Conservation (phyloP, 2,329 filamentous ascomycete species). For the Alternaria incomplexa region DNA sequence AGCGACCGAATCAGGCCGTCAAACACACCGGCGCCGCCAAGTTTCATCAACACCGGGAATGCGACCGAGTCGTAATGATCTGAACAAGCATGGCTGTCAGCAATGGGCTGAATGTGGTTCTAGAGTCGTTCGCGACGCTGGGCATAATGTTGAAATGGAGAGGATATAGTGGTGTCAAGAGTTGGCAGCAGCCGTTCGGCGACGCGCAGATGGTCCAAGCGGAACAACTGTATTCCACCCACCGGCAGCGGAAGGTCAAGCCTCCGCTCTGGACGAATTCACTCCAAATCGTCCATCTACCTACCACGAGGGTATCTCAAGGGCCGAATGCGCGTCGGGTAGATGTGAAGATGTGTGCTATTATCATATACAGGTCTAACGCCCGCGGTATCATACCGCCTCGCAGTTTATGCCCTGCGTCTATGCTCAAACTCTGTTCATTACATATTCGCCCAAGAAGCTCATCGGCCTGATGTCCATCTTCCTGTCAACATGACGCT, state of each 20-base stretch:
- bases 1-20: slow-evolving; percentile 11
- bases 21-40: slow-evolving; percentile 16
- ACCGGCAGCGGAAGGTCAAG: background rate
- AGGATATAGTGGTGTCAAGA: background rate
- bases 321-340: background rate
- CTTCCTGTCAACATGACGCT: background rate
- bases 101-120: background rate
- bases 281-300: background rate
- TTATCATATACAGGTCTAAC: background rate
- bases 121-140: background rate
- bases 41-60: slow-evolving; percentile 5
- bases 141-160: background rate
- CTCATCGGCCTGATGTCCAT: slow-evolving; percentile 1
- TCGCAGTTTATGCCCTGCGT: background rate
- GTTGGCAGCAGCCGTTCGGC: background rate
- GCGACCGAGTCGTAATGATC: slow-evolving; percentile 3
- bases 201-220: background rate
- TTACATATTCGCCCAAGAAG: background rate
- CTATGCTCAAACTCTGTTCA: slow-evolving; percentile 10
- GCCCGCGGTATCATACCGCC: slow-evolving; percentile 1
- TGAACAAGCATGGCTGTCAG: background rate
- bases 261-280: background rate
- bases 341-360: background rate
- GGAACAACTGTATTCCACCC: background rate
- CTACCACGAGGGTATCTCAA: background rate